Evolutionary conservation across 169 alveolate species (phyloP).

Genomic region (Eimeria tenella): DNA sequence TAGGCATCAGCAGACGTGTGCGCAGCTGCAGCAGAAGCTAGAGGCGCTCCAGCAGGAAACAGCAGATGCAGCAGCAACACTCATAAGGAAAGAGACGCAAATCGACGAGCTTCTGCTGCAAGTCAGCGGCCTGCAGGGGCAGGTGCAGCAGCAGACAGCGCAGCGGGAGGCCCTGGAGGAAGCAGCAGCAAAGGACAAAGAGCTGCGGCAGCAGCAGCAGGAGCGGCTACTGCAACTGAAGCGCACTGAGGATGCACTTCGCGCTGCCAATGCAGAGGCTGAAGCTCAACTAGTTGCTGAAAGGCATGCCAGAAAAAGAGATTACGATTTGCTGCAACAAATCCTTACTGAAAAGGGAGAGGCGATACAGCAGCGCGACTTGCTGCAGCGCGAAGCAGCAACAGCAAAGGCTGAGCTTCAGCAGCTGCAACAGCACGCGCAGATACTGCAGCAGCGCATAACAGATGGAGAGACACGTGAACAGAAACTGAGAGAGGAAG

Average conservation of each 20-base stretch:
- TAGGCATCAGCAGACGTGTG: neutral
- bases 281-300: slow-evolving; percentile 3
- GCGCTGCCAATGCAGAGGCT: slow-evolving; percentile 10
- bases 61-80: slow-evolving; percentile 13
- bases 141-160: slow-evolving; percentile 11
- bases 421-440: slow-evolving; percentile 7
- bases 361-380: neutral
- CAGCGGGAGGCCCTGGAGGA: slow-evolving; percentile 27
- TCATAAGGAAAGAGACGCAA: neutral
- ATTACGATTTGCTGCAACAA: neutral
- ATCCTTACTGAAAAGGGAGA: neutral
- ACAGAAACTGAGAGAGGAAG: neutral
- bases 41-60: neutral
- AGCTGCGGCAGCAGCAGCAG: slow-evolving; percentile 36
- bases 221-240: slow-evolving; percentile 1
- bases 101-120: slow-evolving; percentile 11
- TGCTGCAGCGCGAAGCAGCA: slow-evolving; percentile 27
- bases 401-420: slow-evolving; percentile 32
- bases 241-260: neutral
- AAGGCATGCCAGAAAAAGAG: neutral
- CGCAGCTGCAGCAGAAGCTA: slow-evolving; percentile 17
- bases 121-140: neutral
- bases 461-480: neutral
- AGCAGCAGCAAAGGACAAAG: neutral
- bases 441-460: neutral